Evolutionary conservation across 768 basidiomycete species (phyloP), one percentile per base, ranked within the genome.

Genomic region (Suillus variegatus): DNA sequence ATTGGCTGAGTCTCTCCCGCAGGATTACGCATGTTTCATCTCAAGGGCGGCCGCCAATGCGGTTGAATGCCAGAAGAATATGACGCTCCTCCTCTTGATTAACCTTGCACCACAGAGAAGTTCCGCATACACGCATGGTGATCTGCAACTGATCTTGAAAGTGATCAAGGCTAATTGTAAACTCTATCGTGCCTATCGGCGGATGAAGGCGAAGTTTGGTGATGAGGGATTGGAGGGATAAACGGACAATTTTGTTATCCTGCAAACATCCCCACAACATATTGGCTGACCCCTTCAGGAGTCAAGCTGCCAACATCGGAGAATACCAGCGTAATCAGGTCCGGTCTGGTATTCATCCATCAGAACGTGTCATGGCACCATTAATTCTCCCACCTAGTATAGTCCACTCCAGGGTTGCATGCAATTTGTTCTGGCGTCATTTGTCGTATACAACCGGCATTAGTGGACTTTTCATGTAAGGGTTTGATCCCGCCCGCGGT

Each of bases 241-340:
- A 66, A 49, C 38, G 36, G 47, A 55, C 54, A 70, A 68, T 65
- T 64, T 61, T 61, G 52, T 80, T 73, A 91, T 70, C 88, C 92
- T 68, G 92, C 90, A 80, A 94, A 97, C 89, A 96, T 95, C 69
- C 93, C 94, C 65, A 97, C 95, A 52, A 97, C 84, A 76, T 96
- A 96, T 76, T 95, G 94, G 78, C 93, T 95, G 68, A 97, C 94
- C 65, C 93, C 92, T 79, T 94, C 92, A 40, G 95, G 94, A 25
- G 94, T 95, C 67, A 96, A 82, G 70, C 93, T 93, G 25, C 97
- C 97, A 49, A 98, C 88, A 71, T 99, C 97, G 64, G 93, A 94
- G 74, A 98, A 93, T 44, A 99, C 94, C 44, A 98, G 85, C 43
- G 94, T 91, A 68, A 98, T 97, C 68, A 97, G 81, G 81, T 98